Conservation (phyloP, 2,329 filamentous ascomycete genomes). For the Aspergillus eucalypticola region DNA sequence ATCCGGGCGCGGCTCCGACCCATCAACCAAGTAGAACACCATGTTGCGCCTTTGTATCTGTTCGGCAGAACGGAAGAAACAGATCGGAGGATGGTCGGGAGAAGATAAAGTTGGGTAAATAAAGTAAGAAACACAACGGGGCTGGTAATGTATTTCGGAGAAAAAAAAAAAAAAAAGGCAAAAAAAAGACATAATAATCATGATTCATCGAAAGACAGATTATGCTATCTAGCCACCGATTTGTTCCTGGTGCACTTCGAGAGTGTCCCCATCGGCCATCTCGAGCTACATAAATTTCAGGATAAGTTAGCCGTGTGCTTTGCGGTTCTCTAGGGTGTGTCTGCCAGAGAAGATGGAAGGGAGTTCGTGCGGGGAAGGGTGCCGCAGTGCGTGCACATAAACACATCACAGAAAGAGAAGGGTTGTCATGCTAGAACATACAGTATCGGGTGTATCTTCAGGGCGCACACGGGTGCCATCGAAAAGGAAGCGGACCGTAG, state of each 20-base stretch:
- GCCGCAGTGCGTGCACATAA: not conserved
- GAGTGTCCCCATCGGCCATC: conserved; percentile 92
- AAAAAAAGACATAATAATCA: conserved; percentile 3
- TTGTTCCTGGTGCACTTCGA: conserved; percentile 98
- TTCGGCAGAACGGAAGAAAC: too few relatives aligned
- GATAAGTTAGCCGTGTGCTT: not conserved
- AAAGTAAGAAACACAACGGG: not conserved
- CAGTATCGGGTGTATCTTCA: conserved; percentile 85
- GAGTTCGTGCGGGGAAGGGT: not conserved
- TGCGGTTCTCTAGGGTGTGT: too few relatives aligned
- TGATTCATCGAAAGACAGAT: not conserved
- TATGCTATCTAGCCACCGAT: conserved; percentile 66
- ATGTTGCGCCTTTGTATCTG: too few relatives aligned
- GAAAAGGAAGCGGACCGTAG: conserved; percentile 89
- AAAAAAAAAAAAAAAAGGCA: not conserved
- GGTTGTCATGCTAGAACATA: conserved; percentile 54
- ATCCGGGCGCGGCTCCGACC: too few relatives aligned
- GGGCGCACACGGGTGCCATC: conserved; percentile 91
- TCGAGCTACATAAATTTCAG: conserved; percentile 66
- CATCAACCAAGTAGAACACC: too few relatives aligned
- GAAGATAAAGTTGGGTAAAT: not conserved
- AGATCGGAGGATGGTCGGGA: too few relatives aligned
- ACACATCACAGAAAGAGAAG: too few relatives aligned
- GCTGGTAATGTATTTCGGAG: not conserved
- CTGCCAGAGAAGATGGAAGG: too few relatives aligned